Evolutionary conservation across 371 early-diverging fungal genomes (phyloP).

Genomic region (Mortierella sp.): DNA sequence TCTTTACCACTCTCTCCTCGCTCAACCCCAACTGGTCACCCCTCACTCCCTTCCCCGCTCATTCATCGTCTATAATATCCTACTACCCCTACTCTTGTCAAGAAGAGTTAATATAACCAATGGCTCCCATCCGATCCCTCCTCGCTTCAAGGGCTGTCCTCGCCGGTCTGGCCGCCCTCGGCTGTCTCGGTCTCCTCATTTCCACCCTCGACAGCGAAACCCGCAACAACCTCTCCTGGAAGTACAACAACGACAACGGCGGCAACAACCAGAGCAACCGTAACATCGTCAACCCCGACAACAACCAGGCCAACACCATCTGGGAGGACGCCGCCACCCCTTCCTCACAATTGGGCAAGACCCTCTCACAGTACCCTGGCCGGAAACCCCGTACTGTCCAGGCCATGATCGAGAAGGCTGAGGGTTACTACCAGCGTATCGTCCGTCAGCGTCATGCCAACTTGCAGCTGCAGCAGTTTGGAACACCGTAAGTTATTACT

Average conservation of each 20-base stretch:
- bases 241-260: background rate
- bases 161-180: constrained; percentile 32
- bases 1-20: background rate
- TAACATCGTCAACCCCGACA: background rate
- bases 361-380: constrained; percentile 32
- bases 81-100: no score
- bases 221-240: constrained; percentile 19
- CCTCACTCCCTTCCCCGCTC: background rate
- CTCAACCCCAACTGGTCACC: background rate
- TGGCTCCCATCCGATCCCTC: constrained; percentile 42
- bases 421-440: constrained; percentile 35
- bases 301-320: background rate
- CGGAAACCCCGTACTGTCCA: constrained; percentile 36
- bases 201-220: constrained; percentile 28
- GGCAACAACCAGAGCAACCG: background rate
- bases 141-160: constrained; percentile 45
- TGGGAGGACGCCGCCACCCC: constrained; percentile 37
- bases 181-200: constrained; percentile 38
- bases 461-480: constrained; percentile 12
- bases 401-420: constrained; percentile 40
- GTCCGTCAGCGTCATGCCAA: constrained; percentile 26
- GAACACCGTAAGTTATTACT: constrained; percentile 25
- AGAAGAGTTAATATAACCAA: background rate
- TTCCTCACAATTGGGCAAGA: constrained; percentile 9
- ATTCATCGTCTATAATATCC: background rate